A percentile compares a stretch with the other conserved stretches of the same genome.
Evolutionary conservation across 1,284 basidiomycete species (phyloP).

Genomic region (Moesziomyces aphidis): DNA sequence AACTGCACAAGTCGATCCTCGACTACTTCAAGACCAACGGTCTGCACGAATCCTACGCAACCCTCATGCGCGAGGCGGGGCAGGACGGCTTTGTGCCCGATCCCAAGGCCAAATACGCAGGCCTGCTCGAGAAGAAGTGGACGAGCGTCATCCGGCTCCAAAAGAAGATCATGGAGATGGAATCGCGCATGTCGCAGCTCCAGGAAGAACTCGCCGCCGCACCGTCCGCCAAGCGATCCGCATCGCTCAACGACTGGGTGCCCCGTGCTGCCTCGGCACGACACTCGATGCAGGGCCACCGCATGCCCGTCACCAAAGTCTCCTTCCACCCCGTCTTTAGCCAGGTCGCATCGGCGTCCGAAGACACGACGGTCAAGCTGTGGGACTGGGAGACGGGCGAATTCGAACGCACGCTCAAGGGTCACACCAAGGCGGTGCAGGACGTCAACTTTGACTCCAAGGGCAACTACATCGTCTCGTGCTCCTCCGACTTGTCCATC

Average conservation of each 20-base stretch:
- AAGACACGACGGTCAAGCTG: conserved; percentile 88
- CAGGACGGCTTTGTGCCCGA: conserved; percentile 79
- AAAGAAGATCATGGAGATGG: conserved; percentile 83
- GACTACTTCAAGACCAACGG: conserved; percentile 81
- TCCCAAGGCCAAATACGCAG: conserved; percentile 83
- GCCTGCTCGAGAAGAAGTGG: conserved; percentile 93
- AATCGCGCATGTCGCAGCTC: conserved; percentile 80
- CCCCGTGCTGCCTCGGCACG: conserved; percentile 81
- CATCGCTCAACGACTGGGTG: conserved; percentile 81
- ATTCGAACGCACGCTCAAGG: conserved; percentile 89
- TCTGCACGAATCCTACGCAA: conserved; percentile 75
- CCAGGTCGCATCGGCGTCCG: conserved; percentile 83
- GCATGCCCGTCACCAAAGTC: conserved; percentile 79
- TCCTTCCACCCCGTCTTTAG: conserved; percentile 90
- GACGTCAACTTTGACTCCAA: conserved; percentile 89
- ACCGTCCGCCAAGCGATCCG: conserved; percentile 74
- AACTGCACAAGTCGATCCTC: conserved; percentile 87
- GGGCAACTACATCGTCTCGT: conserved; percentile 83
- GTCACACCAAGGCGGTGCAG: conserved; percentile 87
- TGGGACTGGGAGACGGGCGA: conserved; percentile 97
- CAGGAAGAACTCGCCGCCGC: conserved; percentile 77
- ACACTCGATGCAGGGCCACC: conserved; percentile 83
- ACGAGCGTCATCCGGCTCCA: conserved; percentile 90
- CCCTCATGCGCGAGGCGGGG: conserved; percentile 73
- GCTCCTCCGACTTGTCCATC: conserved; percentile 88